Conservation (phyloP, 2,329 filamentous ascomycete genomes). For the Penicillium sp. region DNA sequence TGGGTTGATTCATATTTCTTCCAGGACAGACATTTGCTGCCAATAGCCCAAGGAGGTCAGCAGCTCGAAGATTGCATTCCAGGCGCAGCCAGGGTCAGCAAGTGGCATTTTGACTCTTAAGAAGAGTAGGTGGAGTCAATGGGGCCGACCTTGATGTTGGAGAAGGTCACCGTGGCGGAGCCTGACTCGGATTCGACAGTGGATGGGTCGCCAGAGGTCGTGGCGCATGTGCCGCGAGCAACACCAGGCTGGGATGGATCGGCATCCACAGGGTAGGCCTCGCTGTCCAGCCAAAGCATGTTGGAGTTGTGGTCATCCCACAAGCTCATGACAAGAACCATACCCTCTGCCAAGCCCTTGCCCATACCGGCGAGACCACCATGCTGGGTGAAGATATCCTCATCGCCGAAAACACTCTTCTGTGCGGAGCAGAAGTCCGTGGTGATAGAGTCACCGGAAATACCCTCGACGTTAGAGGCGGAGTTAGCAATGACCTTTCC, state of each 20-base stretch:
- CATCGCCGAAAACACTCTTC: conserved; percentile 55
- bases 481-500: conserved; percentile 58
- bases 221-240: conserved; percentile 54
- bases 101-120: conserved; percentile 3
- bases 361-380: conserved; percentile 58
- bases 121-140: conserved; percentile 51
- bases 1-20: background rate
- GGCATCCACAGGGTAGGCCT: conserved; percentile 51
- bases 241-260: conserved; percentile 47
- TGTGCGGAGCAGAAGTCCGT: conserved; percentile 55
- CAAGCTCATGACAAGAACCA: conserved; percentile 60
- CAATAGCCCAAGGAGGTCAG: background rate
- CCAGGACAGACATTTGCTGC: background rate
- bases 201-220: conserved; percentile 50
- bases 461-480: conserved; percentile 44
- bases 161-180: conserved; percentile 54
- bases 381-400: conserved; percentile 50
- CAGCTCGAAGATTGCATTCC: background rate
- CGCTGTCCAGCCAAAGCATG: conserved; percentile 73
- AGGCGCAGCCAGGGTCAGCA: background rate
- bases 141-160: conserved; percentile 58
- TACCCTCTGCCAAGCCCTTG: conserved; percentile 53
- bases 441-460: conserved; percentile 54
- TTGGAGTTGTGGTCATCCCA: conserved; percentile 65
- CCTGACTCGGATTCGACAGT: conserved; percentile 49